A percentile compares a stretch with the other conserved stretches of the same genome.
Conservation (phyloP, 768 basidiomycete genomes). For the Lactarius psammicola region DNA sequence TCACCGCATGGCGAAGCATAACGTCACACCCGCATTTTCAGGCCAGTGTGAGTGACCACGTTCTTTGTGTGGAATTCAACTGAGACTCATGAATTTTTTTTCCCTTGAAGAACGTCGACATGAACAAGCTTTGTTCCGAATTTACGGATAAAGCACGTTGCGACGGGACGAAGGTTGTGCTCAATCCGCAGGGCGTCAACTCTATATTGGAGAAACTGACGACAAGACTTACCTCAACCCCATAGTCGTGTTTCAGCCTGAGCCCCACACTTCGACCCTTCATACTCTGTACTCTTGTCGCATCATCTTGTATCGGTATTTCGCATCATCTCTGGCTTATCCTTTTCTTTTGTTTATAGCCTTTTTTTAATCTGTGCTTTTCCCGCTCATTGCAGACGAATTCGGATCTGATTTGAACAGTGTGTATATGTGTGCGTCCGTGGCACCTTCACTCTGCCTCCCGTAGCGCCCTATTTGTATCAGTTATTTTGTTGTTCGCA, state of each 20-base stretch:
- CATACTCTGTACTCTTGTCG: constrained; percentile 14
- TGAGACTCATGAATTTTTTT: constrained; percentile 11
- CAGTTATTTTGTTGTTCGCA: constrained; percentile 15
- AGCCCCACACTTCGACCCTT: neutral
- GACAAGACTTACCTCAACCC: constrained; percentile 29
- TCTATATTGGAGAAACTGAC: constrained; percentile 45
- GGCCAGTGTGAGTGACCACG: constrained; percentile 44
- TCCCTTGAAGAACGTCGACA: constrained; percentile 60
- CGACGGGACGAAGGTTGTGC: constrained; percentile 79
- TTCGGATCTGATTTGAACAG: neutral
- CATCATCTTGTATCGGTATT: constrained; percentile 19
- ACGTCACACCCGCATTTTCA: constrained; percentile 73
- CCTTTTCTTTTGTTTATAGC: constrained; percentile 18
- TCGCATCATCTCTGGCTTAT: constrained; percentile 12
- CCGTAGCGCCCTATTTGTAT: constrained; percentile 18
- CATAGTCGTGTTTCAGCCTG: constrained; percentile 13
- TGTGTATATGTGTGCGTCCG: neutral
- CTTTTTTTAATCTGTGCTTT: constrained; percentile 10
- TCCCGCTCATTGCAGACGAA: neutral
- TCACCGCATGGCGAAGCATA: constrained; percentile 77
- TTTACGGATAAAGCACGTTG: constrained; percentile 81
- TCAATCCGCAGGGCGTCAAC: constrained; percentile 51
- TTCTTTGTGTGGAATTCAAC: neutral
- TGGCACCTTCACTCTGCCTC: neutral
- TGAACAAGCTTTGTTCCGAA: constrained; percentile 75